phyloP scores from a whole-genome alignment of 2,329 filamentous ascomycete genomes.

The Botrytis porri region DNA sequence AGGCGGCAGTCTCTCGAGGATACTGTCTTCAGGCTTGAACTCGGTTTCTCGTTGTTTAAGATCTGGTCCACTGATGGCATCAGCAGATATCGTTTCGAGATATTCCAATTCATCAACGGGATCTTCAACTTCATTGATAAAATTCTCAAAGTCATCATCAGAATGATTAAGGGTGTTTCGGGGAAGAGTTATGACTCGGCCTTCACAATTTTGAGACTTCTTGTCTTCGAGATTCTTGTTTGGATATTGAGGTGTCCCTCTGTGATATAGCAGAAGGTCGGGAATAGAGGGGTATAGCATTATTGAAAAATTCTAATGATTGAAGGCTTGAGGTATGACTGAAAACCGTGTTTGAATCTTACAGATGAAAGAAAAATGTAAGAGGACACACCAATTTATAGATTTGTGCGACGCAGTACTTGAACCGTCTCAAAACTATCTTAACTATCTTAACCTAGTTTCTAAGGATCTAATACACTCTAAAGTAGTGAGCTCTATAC shows the following conservation, averaged over 20 bases:
- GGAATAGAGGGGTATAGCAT: accelerated
- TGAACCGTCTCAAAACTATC: not conserved
- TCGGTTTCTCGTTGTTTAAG: not conserved
- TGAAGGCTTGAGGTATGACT: not conserved
- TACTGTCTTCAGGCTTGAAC: not conserved
- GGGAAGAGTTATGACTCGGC: too few relatives aligned
- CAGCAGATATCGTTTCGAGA: accelerated
- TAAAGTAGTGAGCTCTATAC: not conserved
- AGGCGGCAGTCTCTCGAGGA: not conserved
- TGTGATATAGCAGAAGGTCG: too few relatives aligned
- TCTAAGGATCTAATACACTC: not conserved
- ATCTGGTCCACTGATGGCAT: not conserved
- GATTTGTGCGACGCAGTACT: not conserved
- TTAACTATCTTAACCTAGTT: too few relatives aligned
- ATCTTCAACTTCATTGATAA: too few relatives aligned
- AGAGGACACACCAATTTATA: not conserved
- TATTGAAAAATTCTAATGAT: accelerated
- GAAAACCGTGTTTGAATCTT: not conserved
- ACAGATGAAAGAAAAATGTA: not conserved
- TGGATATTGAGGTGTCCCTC: not conserved
- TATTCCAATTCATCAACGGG: not conserved
- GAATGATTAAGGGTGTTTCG: too few relatives aligned
- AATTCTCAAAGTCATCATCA: not conserved
- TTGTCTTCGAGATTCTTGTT: not conserved
- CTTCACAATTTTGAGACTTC: not conserved